These are phyloP conservation scores for Coelastrella sp. DNA, from an alignment of 139 green algal genomes.

Conservation along the genomic window DNA sequence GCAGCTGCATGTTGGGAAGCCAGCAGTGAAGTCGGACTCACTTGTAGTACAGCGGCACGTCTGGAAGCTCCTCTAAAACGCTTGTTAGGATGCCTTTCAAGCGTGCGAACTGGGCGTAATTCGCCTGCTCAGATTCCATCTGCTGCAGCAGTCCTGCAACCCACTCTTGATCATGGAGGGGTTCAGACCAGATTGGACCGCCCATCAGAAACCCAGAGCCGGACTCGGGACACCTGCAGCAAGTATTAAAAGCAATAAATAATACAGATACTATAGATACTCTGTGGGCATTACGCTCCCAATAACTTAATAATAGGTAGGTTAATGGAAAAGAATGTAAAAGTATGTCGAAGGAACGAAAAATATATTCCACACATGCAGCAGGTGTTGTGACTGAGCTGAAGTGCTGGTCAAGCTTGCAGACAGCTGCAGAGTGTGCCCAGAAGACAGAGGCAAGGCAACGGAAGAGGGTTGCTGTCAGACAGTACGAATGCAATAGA, in stretches of 20 bases:
- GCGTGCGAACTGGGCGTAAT: constrained; percentile 66
- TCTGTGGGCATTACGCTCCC: too few species aligned
- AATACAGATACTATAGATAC: too few species aligned
- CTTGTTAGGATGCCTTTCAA: constrained; percentile 83
- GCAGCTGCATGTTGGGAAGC: neutral
- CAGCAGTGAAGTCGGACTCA: neutral
- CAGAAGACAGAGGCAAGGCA: too few species aligned
- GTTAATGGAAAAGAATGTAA: too few species aligned
- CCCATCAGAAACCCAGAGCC: constrained; percentile 87
- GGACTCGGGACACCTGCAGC: constrained; percentile 78
- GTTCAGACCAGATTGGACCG: constrained; percentile 92
- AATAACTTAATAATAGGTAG: too few species aligned
- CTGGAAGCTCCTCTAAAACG: constrained; percentile 84
- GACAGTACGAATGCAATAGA: constrained; percentile 46
- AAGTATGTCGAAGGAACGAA: too few species aligned
- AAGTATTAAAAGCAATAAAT: neutral
- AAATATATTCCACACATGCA: too few species aligned
- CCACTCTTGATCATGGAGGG: constrained; percentile 88
- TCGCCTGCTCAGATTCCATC: constrained; percentile 33
- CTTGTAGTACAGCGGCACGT: constrained; percentile 84
- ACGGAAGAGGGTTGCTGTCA: neutral
- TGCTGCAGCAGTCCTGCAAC: constrained; percentile 55
- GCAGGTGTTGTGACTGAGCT: too few species aligned
- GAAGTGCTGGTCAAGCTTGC: too few species aligned
- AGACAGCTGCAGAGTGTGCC: too few species aligned